These are phyloP conservation scores for Exidia glandulosa DNA, from an alignment of 768 basidiomycete genomes.

Conservation along the genomic window DNA sequence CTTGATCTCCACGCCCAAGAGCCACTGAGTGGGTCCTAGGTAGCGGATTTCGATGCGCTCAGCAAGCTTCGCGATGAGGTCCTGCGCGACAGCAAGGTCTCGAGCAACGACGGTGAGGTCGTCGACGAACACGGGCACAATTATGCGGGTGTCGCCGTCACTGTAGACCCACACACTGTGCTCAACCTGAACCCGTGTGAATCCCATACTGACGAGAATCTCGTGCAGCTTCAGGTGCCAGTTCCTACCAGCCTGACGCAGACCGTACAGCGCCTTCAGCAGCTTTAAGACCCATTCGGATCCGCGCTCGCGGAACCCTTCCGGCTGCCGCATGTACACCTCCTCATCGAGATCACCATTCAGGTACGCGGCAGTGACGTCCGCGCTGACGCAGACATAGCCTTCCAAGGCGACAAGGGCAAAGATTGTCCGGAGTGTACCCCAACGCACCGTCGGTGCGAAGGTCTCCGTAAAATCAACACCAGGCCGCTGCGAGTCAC, in stretches of 20 bases:
- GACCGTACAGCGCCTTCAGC: slow-evolving; percentile 24
- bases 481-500: slow-evolving; percentile 23
- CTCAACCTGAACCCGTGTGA: neutral
- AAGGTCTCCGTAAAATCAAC: slow-evolving; percentile 13
- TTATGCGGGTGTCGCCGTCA: neutral
- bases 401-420: slow-evolving; percentile 8
- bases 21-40: neutral
- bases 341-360: slow-evolving; percentile 11
- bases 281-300: neutral
- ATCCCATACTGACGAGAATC: slow-evolving; percentile 12
- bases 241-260: slow-evolving; percentile 23
- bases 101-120: neutral
- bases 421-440: slow-evolving; percentile 9
- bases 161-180: neutral
- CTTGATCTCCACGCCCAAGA: slow-evolving; percentile 7
- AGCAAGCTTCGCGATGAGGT: neutral
- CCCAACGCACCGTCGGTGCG: slow-evolving; percentile 11
- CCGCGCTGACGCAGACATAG: slow-evolving; percentile 8
- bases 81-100: neutral
- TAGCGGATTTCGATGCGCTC: neutral
- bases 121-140: neutral
- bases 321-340: slow-evolving; percentile 19
- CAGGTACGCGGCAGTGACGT: slow-evolving; percentile 8
- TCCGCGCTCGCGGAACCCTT: slow-evolving; percentile 14
- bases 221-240: slow-evolving; percentile 22